Conservation (phyloP, 2,329 filamentous ascomycete genomes). For the Endocalyx cinctus region DNA sequence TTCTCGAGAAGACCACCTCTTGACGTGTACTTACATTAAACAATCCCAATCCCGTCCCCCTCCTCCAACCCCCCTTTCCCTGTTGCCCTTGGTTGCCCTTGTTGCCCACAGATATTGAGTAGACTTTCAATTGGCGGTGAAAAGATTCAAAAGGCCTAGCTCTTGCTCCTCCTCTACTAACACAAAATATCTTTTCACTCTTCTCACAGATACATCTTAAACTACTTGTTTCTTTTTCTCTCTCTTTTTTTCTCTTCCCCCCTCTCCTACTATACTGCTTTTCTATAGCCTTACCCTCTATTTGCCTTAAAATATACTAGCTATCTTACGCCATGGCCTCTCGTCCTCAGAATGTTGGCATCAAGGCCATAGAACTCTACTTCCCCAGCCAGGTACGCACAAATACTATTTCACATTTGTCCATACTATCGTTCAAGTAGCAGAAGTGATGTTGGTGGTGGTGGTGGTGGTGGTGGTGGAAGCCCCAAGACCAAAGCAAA, state of each 20-base stretch:
- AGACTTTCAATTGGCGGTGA: slow-evolving; percentile 2
- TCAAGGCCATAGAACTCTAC: slow-evolving; percentile 90
- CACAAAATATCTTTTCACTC: slow-evolving; percentile 1
- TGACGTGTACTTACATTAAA: no score
- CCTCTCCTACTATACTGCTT: slow-evolving; percentile 4
- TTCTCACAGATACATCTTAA: slow-evolving; percentile 17
- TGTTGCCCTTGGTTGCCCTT: no score
- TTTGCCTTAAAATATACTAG: slow-evolving; percentile 2
- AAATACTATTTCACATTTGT: no score
- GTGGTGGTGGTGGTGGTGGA: no score
- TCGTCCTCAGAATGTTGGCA: slow-evolving; percentile 82
- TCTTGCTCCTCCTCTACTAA: slow-evolving; percentile 5
- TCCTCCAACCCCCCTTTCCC: slow-evolving; percentile 1
- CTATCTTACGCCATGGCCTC: slow-evolving; percentile 53
- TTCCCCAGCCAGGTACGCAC: slow-evolving; percentile 80
- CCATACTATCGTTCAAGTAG: no score
- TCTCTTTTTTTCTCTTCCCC: slow-evolving; percentile 5
- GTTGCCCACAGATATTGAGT: no score
- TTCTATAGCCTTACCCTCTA: slow-evolving; percentile 3
- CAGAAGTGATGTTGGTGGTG: no score
- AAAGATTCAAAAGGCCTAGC: slow-evolving; percentile 2
- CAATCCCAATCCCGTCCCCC: no score
- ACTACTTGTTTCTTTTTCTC: slow-evolving; percentile 9
- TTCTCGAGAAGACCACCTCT: no score
- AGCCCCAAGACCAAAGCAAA: no score